A percentile compares a stretch with the other conserved stretches of the same genome.
These are phyloP conservation scores for Afroboletus lepidellus DNA, from an alignment of 1,284 basidiomycete genomes.

Conservation along the genomic window DNA sequence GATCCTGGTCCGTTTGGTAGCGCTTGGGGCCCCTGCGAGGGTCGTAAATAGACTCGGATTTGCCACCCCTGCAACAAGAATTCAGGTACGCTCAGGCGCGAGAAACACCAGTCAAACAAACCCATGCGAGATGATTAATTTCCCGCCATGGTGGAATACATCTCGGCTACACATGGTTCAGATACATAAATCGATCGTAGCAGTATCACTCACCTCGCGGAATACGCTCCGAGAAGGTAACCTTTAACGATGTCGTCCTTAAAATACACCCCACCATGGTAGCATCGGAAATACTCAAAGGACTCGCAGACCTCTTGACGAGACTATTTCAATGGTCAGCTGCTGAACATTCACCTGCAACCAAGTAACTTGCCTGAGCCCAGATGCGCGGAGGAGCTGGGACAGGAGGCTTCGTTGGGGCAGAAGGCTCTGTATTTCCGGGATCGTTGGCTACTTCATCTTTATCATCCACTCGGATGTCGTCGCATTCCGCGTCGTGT, in stretches of 20 bases:
- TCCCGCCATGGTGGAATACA: conserved; percentile 58
- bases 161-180: conserved; percentile 53
- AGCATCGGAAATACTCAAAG: conserved; percentile 70
- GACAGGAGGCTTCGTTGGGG: conserved; percentile 31
- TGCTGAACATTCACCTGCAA: not conserved
- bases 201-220: conserved; percentile 49
- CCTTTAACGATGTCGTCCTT: conserved; percentile 61
- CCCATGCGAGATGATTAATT: conserved; percentile 78
- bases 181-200: conserved; percentile 2
- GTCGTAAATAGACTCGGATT: conserved; percentile 52
- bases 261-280: conserved; percentile 76
- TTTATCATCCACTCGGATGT: conserved; percentile 4
- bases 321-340: conserved; percentile 47
- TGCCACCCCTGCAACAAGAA: conserved; percentile 54
- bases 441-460: conserved; percentile 10
- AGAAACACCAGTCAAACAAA: conserved; percentile 33
- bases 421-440: conserved; percentile 1
- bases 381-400: conserved; percentile 47
- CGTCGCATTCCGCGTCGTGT: conserved; percentile 19
- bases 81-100: conserved; percentile 1
- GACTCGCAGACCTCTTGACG: conserved; percentile 80
- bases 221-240: conserved; percentile 69
- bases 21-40: conserved; percentile 38
- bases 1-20: conserved; percentile 52
- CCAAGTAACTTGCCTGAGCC: conserved; percentile 43